Evolutionary conservation across 805 yeast species (phyloP).

Genomic region (Candida nemodendra): DNA sequence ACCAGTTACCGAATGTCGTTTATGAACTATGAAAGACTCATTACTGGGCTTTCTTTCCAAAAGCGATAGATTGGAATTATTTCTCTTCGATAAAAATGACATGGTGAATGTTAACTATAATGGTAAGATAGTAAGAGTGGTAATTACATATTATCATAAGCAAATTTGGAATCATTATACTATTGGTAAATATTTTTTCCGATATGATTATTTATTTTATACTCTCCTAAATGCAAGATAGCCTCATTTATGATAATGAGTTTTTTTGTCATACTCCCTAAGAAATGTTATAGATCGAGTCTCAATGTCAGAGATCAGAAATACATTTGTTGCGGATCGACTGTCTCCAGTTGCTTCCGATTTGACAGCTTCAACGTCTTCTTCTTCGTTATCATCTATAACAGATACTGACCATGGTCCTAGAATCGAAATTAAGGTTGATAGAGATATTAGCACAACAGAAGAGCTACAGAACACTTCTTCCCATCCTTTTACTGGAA

Average conservation of each 20-base stretch:
- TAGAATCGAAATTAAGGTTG: constrained; percentile 2
- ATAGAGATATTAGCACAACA: constrained; percentile 3
- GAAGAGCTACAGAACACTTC: too few species aligned
- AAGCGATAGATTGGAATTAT: constrained; percentile 6
- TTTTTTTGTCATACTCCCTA: too few species aligned
- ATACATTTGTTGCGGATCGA: neutral
- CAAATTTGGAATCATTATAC: too few species aligned
- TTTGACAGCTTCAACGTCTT: constrained; percentile 1
- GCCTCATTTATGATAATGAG: too few species aligned
- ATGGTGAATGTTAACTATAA: neutral
- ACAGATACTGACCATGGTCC: neutral
- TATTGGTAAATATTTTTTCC: too few species aligned
- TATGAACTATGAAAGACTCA: constrained; percentile 10
- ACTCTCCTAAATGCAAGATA: too few species aligned
- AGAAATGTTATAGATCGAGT: too few species aligned
- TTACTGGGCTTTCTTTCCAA: constrained; percentile 13
- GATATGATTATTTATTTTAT: too few species aligned
- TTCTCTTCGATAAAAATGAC: neutral
- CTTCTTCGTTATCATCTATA: constrained; percentile 1
- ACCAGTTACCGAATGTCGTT: constrained; percentile 1
- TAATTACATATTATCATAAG: too few species aligned
- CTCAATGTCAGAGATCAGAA: neutral
- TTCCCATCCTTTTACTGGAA: too few species aligned
- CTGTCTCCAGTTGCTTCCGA: neutral
- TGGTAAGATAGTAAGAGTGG: too few species aligned